Base-by-base conservation (phyloP, 2,329 filamentous ascomycete species). In the Venturia nashicola region DNA sequence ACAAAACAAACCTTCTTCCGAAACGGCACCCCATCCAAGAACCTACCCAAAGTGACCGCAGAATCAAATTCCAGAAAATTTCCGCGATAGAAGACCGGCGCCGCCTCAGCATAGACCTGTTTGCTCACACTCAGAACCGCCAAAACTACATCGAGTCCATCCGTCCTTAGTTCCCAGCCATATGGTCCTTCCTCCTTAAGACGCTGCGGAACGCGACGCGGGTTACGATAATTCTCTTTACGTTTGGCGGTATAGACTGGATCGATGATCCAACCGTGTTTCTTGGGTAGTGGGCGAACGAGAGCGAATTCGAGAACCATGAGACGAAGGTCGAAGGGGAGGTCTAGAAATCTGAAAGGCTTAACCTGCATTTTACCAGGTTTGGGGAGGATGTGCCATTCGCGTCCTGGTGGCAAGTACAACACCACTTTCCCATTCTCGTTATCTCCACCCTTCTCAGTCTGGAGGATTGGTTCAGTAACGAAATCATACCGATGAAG, bases 61-160 rank as follows among this genome's bases (percentile, higher is more conserved):
- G 60, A 62, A 23, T 62, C 60, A 23, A 62, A 62, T n/a, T 62
- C n/a, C 18, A 62, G 36, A 27, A 39, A 48, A 9, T 62, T 62
- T 3, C 23, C 43, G 7, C 60, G 23, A 23, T 62, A 62, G 14
- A 62, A 62, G 5, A 62, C 60, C 4, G 60, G 60, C n/a, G 44
- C n/a, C 36, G 60, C 60, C 23, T 62, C 60, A 46, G 3, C 14
- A 18, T 51, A 44, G 5, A 62, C 27, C 34, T 62, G 42, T 8
- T 62, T 46, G n/a, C 34, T 62, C 12, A 51, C 60, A 27, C 23
- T 27, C 11, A 51, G 7, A 2, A 62, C 20, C 14, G 60, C 60
- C 5, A 62, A 23, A 18, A 62, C 42, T 1, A 27, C 27, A 34
- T 46, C 42, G 7, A 62, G n/a, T 11, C 20, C 6, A 23, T 44